Evolutionary conservation across 2,329 filamentous ascomycete species (phyloP).

Genomic region (Alternaria novae-zelandiae): DNA sequence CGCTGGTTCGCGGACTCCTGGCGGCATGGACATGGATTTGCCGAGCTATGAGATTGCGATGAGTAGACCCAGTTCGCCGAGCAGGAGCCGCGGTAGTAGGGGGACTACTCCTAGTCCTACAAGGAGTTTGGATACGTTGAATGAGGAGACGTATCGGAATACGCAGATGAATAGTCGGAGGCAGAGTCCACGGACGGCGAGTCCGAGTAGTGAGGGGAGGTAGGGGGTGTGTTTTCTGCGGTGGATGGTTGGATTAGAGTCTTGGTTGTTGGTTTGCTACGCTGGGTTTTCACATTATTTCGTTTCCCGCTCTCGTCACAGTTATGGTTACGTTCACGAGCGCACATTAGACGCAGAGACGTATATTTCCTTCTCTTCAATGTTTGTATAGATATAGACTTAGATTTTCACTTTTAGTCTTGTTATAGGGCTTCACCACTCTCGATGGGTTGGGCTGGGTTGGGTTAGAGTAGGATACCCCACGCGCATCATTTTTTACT

Average conservation of each 20-base stretch:
- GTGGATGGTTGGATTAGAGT: background rate
- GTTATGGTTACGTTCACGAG: background rate
- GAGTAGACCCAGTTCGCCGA: slow-evolving; percentile 51
- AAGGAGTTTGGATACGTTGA: slow-evolving; percentile 42
- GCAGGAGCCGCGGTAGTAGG: slow-evolving; percentile 35
- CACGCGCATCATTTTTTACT: background rate
- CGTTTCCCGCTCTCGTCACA: too few relatives aligned
- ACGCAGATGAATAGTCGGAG: slow-evolving; percentile 42
- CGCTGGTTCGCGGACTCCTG: slow-evolving; percentile 48
- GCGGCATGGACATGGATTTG: slow-evolving; percentile 45
- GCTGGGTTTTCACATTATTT: too few relatives aligned
- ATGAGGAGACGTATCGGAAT: slow-evolving; percentile 47
- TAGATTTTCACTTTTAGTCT: background rate
- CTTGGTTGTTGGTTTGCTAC: too few relatives aligned
- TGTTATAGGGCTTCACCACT: background rate
- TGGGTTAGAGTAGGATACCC: background rate
- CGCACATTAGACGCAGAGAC: background rate
- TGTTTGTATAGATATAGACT: background rate
- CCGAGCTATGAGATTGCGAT: slow-evolving; percentile 56
- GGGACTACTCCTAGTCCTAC: slow-evolving; percentile 43
- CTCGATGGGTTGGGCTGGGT: background rate
- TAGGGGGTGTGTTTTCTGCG: background rate
- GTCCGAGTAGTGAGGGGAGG: slow-evolving; percentile 34
- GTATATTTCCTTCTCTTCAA: background rate
- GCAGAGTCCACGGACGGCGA: slow-evolving; percentile 27